Evolutionary conservation across 768 basidiomycete genomes (phyloP).

Genomic region (Leucocoprinus leucothites): DNA sequence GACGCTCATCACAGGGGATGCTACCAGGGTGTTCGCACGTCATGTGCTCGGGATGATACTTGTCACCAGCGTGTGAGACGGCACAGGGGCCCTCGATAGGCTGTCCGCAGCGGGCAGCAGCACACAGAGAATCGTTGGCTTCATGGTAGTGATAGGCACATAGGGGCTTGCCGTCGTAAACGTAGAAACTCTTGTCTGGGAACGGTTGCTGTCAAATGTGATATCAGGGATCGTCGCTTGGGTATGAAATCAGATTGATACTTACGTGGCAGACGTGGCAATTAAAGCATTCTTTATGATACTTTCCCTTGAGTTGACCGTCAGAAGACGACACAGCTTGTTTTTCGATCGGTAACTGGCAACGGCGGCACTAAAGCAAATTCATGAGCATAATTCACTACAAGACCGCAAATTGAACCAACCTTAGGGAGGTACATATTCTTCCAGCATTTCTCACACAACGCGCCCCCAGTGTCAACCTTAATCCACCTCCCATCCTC

Average conservation of each 20-base stretch:
- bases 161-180: constrained; percentile 84
- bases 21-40: constrained; percentile 67
- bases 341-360: constrained; percentile 83
- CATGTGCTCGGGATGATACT: constrained; percentile 89
- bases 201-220: constrained; percentile 65
- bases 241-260: constrained; percentile 13
- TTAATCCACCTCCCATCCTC: constrained; percentile 82
- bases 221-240: neutral
- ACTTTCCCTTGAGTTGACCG: constrained; percentile 94
- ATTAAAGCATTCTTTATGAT: constrained; percentile 89
- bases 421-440: constrained; percentile 94
- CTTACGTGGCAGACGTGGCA: constrained; percentile 79
- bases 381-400: neutral
- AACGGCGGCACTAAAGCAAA: constrained; percentile 72
- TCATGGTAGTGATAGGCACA: constrained; percentile 95
- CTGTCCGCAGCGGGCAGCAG: constrained; percentile 71
- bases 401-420: constrained; percentile 21
- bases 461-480: constrained; percentile 68
- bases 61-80: constrained; percentile 73
- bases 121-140: constrained; percentile 85
- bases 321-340: constrained; percentile 89
- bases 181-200: constrained; percentile 90
- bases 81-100: constrained; percentile 95
- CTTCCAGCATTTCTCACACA: constrained; percentile 95
- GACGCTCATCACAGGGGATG: constrained; percentile 47